Conservation (phyloP, 2,329 filamentous ascomycete genomes). For the Cercospora sojina region DNA sequence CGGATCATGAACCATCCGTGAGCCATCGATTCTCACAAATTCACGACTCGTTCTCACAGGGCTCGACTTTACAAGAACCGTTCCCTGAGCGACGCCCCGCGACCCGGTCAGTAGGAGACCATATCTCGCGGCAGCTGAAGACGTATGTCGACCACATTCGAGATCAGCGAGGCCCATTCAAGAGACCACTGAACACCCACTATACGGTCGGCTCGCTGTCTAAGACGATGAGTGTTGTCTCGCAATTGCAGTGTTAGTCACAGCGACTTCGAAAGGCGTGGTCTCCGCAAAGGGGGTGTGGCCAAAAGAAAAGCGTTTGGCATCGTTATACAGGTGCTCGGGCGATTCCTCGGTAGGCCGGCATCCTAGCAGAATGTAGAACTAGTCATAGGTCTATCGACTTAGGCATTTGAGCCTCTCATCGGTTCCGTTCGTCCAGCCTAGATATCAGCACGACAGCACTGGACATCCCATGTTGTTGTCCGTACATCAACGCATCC, state of each 20-base stretch:
- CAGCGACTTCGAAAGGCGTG: neutral
- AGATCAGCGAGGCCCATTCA: constrained; percentile 10
- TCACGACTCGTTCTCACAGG: neutral
- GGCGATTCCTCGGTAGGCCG: neutral
- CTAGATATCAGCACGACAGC: neutral
- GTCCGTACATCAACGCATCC: neutral
- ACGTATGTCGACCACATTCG: constrained; percentile 23
- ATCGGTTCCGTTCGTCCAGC: neutral
- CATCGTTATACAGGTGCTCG: neutral
- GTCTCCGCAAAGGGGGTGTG: neutral
- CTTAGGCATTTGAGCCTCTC: neutral
- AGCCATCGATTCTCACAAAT: neutral
- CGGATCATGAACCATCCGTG: neutral
- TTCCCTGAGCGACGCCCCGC: neutral
- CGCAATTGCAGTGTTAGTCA: neutral
- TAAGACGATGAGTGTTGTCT: neutral
- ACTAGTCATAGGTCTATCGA: neutral
- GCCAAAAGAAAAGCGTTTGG: neutral
- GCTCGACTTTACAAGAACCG: neutral
- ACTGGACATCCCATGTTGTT: neutral
- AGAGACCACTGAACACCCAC: neutral
- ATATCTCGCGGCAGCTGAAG: neutral
- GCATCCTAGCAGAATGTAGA: neutral
- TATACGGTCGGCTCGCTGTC: neutral
- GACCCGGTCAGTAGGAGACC: neutral